Evolutionary conservation across 495 filamentous ascomycete genomes (phyloP), one percentile per base, ranked within the genome.

Genomic region (Hypoxylon trugodes): DNA sequence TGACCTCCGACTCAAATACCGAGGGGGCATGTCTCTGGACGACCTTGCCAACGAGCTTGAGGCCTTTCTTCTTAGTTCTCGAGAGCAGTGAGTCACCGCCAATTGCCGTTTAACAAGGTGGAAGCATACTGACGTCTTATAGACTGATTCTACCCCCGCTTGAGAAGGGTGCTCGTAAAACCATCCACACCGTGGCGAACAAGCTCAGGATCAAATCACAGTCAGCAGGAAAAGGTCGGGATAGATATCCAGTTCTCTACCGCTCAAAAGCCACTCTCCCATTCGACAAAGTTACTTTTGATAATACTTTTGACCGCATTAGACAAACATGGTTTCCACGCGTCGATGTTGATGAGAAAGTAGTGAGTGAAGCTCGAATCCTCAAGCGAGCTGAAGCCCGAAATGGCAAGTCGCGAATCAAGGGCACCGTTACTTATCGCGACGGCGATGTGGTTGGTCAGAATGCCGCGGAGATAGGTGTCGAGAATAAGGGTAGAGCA

Each of bases 361-460:
- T 41, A 68, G 75, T 61, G 52, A 57, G 59, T 15, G 41, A 65
- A 28, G 50, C 47, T 18, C 46, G 62, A 50, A 35, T 67, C 8
- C 56, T 67, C 48, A 68, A 66, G 13, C 50, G 55, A 33, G 36
- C 69, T 10, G 60, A 70, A 30, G 42, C 42, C 5, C 46, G 43
- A 25, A 51, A 28, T 18, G 41, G 57, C 49, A 70, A 70, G 16
- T 45, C 56, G 3, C 63, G 64, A 3, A 37, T 62, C 55, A 73
- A 62, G 41, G 75, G 76, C 9, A 81, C 80, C 4, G 80, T 85
- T 24, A 82, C 80, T 6, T 90, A 92, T 51, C 84, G 85, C 60
- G 91, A 98, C 62, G 95, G 95, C n/a, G 92, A 97, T 54, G 77
- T 96, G 37, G 93, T 97, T 15, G 95, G 94, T 36, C 91, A 83